phyloP scores from a whole-genome alignment of 768 basidiomycete genomes.

The Grammothele lineata region DNA sequence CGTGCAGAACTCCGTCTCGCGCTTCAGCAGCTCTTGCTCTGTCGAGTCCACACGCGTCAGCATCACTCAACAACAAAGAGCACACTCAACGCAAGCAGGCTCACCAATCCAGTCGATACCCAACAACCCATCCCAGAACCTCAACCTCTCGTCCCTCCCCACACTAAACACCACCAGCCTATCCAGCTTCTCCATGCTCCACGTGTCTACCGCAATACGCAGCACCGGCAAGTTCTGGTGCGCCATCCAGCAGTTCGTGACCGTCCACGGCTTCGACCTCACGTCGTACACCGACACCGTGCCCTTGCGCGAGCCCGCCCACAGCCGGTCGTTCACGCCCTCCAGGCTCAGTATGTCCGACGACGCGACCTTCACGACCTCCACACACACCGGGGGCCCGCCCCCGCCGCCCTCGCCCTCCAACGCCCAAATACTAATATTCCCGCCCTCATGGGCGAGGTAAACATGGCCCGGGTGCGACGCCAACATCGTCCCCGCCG shows the following conservation, averaged over 20 bases:
- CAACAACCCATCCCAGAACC: conserved; percentile 88
- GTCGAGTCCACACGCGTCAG: not conserved
- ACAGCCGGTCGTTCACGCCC: conserved; percentile 79
- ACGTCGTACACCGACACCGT: conserved; percentile 81
- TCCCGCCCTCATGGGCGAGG: conserved; percentile 90
- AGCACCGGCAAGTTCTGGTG: conserved; percentile 65
- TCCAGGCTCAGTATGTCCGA: conserved; percentile 82
- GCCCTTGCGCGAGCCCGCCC: conserved; percentile 86
- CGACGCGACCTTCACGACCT: conserved; percentile 74
- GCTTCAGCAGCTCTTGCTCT: conserved; percentile 76
- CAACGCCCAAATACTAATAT: conserved; percentile 76
- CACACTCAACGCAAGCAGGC: conserved; percentile 29
- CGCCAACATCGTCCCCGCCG: conserved; percentile 72
- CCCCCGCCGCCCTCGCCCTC: conserved; percentile 42
- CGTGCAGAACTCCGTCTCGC: conserved; percentile 71
- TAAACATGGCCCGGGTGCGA: conserved; percentile 65
- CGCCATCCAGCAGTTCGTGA: conserved; percentile 86
- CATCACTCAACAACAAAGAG: too few relatives aligned
- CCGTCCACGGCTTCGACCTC: conserved; percentile 68
- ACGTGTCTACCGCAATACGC: conserved; percentile 65
- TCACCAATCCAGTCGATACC: conserved; percentile 84
- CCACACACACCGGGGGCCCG: conserved; percentile 59
- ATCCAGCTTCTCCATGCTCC: conserved; percentile 65
- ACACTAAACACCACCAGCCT: conserved; percentile 70
- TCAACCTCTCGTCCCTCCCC: conserved; percentile 67